Evolutionary conservation across 306 rosid species (phyloP), one percentile per base, ranked within the genome.

Genomic region (Quercus mongolica): DNA sequence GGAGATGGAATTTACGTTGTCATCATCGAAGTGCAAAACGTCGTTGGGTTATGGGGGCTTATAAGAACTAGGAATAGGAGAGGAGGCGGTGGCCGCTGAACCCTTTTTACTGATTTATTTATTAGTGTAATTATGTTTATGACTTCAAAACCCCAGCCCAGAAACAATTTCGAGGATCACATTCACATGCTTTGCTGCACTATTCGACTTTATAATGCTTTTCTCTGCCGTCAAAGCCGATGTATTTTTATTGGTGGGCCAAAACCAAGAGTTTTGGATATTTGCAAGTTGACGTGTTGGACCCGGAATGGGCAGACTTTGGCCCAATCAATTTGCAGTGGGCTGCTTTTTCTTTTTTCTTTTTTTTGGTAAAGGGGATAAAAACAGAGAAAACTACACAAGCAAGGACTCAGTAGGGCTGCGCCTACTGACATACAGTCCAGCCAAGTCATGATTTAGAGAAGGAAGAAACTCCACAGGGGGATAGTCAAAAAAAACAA

Each of bases 11-110:
- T 44, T 41, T 41, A 64, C 85, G 56, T 74, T 49, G 91, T 82
- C 90, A 76, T 65, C 80, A 88, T 88, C 92, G 89, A 76, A 73
- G 55, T 28, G 31, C 63, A 25, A 35, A 55, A 74, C 78, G 38
- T 67, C 59, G 56, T 26, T 58, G 31, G 78, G 55, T 41, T 68
- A 31, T 41, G 81, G 73, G 21, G 57, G 25, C 65, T 38, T 7
- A 38, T 1, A 38, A 38, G 11, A 7, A 38, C 44, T 38, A 7
- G 44, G 44, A 38, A 6, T 35, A 35, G 41, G 38, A 33, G 6
- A 6, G 10, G 6, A 6, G 44, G 44, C 46, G 54, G 54, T 2
- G 54, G 54, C 13, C 14, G 2, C 46, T 41, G 12, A 41, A 8
- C 46, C 12, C 46, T 8, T 8, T 41, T 49, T 49, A 49, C 12